Conservation (phyloP, 495 filamentous ascomycete species). For the Trichoderma reesei region DNA sequence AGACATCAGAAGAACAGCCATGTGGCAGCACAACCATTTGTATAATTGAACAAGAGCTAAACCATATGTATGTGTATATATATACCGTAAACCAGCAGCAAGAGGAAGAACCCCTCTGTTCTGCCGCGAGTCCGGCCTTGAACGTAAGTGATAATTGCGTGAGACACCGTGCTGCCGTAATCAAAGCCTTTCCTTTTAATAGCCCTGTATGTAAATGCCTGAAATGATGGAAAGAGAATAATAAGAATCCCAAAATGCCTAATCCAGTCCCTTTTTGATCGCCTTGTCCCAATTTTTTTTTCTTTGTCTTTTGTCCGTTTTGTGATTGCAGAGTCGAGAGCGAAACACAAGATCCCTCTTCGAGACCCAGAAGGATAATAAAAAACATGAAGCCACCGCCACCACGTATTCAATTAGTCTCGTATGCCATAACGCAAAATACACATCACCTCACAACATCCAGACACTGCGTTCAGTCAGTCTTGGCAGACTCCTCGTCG, state of each 20-base stretch:
- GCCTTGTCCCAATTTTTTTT: neutral
- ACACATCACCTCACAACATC: neutral
- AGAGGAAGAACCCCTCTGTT: neutral
- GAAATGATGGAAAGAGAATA: neutral
- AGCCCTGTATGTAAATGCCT: conserved; percentile 1
- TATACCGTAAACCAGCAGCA: neutral
- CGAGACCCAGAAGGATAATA: neutral
- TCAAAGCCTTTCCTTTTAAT: neutral
- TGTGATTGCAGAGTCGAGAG: neutral
- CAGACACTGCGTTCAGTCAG: neutral
- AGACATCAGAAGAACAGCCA: neutral
- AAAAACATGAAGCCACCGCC: neutral
- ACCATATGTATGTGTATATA: too few species aligned
- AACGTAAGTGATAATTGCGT: neutral
- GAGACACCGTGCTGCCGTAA: conserved; percentile 2
- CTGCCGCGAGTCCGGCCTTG: neutral
- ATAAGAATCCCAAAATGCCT: neutral
- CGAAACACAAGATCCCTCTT: neutral
- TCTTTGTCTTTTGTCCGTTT: neutral
- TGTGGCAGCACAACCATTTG: neutral
- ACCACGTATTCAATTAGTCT: neutral
- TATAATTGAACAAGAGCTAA: too few species aligned
- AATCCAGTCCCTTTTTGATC: neutral
- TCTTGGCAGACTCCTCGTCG: neutral
- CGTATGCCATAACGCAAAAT: neutral